Conservation (phyloP, 495 filamentous ascomycete species). For the Parmelia sp. region DNA sequence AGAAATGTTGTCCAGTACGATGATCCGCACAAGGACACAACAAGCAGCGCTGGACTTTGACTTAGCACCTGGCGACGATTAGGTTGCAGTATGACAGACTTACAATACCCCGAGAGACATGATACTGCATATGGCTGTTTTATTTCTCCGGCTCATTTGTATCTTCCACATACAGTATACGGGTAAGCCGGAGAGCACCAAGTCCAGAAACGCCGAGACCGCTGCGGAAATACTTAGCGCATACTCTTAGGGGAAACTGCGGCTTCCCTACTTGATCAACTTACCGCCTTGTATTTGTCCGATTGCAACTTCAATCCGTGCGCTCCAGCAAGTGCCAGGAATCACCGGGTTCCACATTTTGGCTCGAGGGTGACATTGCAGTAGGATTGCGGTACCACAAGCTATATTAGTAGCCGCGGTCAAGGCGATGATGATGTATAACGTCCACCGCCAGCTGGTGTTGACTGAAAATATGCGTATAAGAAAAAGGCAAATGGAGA, state of each 20-base stretch:
- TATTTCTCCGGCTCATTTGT: slow-evolving; percentile 12
- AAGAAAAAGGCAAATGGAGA: slow-evolving; percentile 43
- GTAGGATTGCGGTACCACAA: slow-evolving; percentile 39
- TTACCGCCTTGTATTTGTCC: slow-evolving; percentile 39
- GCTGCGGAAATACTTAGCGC: neutral
- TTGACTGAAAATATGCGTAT: slow-evolving; percentile 39
- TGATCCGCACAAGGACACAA: neutral
- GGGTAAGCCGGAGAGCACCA: slow-evolving; percentile 37
- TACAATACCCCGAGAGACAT: slow-evolving; percentile 20
- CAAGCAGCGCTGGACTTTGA: neutral
- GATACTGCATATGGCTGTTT: slow-evolving; percentile 10
- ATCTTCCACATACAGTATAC: slow-evolving; percentile 19
- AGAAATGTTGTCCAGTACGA: neutral
- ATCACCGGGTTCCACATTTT: slow-evolving; percentile 41
- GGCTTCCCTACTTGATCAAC: neutral
- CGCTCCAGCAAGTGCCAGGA: slow-evolving; percentile 35
- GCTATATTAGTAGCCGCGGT: slow-evolving; percentile 36
- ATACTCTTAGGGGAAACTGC: neutral
- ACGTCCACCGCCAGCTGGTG: slow-evolving; percentile 30
- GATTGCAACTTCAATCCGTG: slow-evolving; percentile 36
- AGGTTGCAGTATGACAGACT: neutral
- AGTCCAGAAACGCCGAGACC: slow-evolving; percentile 39
- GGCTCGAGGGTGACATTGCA: slow-evolving; percentile 40
- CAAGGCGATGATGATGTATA: slow-evolving; percentile 37
- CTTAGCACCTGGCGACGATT: neutral